A percentile compares a stretch with the other conserved stretches of the same genome.
phyloP scores from a whole-genome alignment of 176 grass and related monocot species.

The Raddia guianensis region DNA sequence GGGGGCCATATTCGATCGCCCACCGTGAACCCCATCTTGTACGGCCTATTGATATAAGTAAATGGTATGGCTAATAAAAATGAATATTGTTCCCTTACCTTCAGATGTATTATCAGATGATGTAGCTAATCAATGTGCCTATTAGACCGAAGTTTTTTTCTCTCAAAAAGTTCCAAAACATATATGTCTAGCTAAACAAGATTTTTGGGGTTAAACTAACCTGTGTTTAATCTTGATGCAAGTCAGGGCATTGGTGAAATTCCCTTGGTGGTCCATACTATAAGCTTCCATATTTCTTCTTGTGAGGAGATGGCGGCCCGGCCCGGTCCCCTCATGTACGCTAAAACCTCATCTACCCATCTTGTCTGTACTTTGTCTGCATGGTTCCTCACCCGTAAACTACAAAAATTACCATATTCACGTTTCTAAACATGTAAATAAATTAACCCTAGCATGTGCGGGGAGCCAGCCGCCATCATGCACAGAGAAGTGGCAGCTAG shows the following conservation, averaged over 20 bases:
- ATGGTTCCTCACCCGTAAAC: not conserved
- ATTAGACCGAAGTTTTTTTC: no score
- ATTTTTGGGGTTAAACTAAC: not conserved
- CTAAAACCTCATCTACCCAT: not conserved
- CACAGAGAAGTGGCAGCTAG: no score
- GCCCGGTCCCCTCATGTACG: not conserved
- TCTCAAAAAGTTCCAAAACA: not conserved
- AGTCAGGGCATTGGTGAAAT: not conserved
- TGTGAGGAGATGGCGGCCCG: not conserved
- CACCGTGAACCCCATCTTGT: no score
- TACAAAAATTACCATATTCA: not conserved
- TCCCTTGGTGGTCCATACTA: not conserved
- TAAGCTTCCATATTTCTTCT: not conserved
- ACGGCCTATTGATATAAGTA: no score
- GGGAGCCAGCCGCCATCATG: no score
- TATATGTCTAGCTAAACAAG: not conserved
- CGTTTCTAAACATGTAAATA: not conserved
- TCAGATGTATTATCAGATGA: not conserved
- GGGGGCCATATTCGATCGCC: no score
- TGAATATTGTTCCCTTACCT: not conserved
- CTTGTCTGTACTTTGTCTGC: not conserved
- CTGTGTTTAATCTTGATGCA: not conserved
- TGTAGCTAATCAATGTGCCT: no score
- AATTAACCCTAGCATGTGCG: not conserved
- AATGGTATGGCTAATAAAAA: not conserved